These are phyloP conservation scores for Pseudogymnoascus verrucosus DNA, from an alignment of 2,329 filamentous ascomycete genomes.

Conservation along the genomic window DNA sequence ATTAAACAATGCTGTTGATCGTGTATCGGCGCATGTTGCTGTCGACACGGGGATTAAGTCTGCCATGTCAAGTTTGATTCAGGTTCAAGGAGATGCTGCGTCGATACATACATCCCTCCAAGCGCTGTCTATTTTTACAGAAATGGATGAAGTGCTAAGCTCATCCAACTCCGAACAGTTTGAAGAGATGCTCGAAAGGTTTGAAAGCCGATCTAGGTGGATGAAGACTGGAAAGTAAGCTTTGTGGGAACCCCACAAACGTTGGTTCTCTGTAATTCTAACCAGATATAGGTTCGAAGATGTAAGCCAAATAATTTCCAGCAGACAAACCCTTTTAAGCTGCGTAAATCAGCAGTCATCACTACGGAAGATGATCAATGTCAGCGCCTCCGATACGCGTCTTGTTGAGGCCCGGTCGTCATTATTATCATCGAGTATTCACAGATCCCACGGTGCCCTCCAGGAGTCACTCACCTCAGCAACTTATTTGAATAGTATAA, in stretches of 20 bases:
- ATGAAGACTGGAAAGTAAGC: constrained; percentile 73
- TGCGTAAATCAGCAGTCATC: constrained; percentile 64
- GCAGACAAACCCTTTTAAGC: constrained; percentile 73
- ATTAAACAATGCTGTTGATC: constrained; percentile 58
- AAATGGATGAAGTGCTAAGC: constrained; percentile 70
- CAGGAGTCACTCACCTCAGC: constrained; percentile 84
- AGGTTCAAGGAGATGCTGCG: constrained; percentile 40
- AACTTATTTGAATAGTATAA: constrained; percentile 71
- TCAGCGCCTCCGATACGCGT: constrained; percentile 56
- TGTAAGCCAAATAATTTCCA: constrained; percentile 72
- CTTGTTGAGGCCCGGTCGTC: constrained; percentile 70
- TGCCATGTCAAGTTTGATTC: constrained; percentile 50
- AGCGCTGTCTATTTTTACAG: constrained; percentile 65
- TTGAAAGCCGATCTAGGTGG: constrained; percentile 63
- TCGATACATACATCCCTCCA: constrained; percentile 48
- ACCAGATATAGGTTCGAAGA: constrained; percentile 58
- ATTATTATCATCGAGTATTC: constrained; percentile 65
- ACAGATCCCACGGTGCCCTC: constrained; percentile 69
- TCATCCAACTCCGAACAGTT: constrained; percentile 53
- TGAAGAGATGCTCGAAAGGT: constrained; percentile 50
- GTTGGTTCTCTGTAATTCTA: constrained; percentile 22
- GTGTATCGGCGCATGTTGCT: constrained; percentile 43
- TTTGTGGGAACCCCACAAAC: constrained; percentile 1
- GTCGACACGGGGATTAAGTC: constrained; percentile 56
- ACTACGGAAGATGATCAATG: constrained; percentile 51